phyloP scores from a whole-genome alignment of 352 stramenopile genomes.

The Globisporangium paddicum region DNA sequence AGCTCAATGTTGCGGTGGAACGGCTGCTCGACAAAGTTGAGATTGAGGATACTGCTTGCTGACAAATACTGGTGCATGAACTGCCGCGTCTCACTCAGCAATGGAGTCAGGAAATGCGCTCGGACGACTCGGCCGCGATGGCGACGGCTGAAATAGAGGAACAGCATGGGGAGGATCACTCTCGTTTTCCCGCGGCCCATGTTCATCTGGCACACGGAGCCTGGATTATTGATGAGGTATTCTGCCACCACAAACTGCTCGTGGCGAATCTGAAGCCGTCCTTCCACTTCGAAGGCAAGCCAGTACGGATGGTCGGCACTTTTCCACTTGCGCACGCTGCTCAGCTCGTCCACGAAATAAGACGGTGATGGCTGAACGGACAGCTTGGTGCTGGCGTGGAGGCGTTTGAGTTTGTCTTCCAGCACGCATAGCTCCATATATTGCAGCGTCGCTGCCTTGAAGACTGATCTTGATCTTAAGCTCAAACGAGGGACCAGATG shows the following conservation, averaged over 20 bases:
- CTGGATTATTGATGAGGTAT: conserved; percentile 65
- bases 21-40: conserved; percentile 57
- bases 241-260: conserved; percentile 73
- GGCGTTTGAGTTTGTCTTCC: conserved; percentile 60
- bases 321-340: conserved; percentile 44
- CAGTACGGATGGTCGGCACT: conserved; percentile 58
- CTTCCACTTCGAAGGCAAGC: conserved; percentile 87
- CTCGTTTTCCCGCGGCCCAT: conserved; percentile 85
- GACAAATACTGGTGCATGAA: conserved; percentile 62
- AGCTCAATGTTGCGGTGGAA: conserved; percentile 62
- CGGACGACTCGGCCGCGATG: conserved; percentile 27
- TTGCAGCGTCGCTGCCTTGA: conserved; percentile 19
- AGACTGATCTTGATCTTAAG: conserved; percentile 6
- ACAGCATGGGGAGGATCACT: conserved; percentile 88
- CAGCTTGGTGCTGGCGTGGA: conserved; percentile 16
- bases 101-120: conserved; percentile 50
- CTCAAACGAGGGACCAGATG: conserved; percentile 26
- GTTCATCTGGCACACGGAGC: conserved; percentile 78
- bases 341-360: conserved; percentile 53
- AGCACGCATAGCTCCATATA: conserved; percentile 69
- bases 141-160: conserved; percentile 56
- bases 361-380: conserved; percentile 5
- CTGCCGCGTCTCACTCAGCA: conserved; percentile 61
- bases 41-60: conserved; percentile 24
- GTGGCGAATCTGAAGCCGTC: conserved; percentile 67